Conservation (phyloP, 345 rosid species). For the Syzygium aqueum region DNA sequence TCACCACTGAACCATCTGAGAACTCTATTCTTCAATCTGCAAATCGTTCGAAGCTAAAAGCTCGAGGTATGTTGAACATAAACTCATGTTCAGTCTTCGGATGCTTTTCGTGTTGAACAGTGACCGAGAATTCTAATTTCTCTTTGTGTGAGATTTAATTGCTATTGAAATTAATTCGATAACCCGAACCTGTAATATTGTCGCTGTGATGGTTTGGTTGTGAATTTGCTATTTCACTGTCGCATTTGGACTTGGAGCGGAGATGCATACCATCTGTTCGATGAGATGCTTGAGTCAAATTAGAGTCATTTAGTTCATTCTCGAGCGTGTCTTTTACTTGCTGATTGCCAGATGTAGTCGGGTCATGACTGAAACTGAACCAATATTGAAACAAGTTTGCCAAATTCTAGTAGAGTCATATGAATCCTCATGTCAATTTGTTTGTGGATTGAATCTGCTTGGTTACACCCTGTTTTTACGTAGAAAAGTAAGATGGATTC, state of each 20-base stretch:
- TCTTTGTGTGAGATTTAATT: background rate
- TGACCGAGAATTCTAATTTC: rapidly evolving
- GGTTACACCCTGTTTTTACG: too few species aligned
- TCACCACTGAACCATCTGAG: background rate
- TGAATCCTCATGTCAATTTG: too few species aligned
- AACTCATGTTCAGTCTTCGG: background rate
- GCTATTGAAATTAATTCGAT: background rate
- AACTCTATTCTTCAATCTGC: background rate
- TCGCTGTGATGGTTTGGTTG: background rate
- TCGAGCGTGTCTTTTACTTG: background rate
- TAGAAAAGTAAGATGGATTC: too few species aligned
- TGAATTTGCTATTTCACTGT: background rate
- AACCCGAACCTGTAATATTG: background rate
- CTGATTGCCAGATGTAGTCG: too few species aligned
- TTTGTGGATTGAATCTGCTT: too few species aligned
- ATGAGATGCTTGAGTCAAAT: background rate
- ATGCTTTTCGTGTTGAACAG: background rate
- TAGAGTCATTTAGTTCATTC: background rate
- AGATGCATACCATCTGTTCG: background rate
- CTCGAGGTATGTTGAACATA: too few species aligned
- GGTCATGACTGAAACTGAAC: too few species aligned
- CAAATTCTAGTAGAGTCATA: too few species aligned
- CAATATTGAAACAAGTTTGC: too few species aligned
- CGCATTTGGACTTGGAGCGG: background rate
- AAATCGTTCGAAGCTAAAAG: too few species aligned